These are phyloP conservation scores for Irpex sp. DNA, from an alignment of 1,284 basidiomycete genomes.

Conservation along the genomic window DNA sequence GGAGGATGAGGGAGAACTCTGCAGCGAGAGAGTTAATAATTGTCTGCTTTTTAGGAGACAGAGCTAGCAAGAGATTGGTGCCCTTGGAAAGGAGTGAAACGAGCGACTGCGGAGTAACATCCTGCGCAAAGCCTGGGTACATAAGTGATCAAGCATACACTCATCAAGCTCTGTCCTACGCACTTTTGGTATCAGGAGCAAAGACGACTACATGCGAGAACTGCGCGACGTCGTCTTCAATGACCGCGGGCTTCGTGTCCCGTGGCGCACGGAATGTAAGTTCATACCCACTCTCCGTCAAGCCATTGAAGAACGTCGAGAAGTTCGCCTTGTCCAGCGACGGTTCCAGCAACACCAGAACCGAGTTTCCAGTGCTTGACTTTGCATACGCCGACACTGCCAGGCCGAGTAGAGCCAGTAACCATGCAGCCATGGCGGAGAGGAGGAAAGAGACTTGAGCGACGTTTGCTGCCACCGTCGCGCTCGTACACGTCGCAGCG, in stretches of 20 bases:
- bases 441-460: conserved; percentile 3
- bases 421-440: conserved; percentile 15
- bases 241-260: conserved; percentile 60
- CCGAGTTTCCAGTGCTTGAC: conserved; percentile 80
- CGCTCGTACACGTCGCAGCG: conserved; percentile 16
- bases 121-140: conserved; percentile 59
- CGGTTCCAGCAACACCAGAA: conserved; percentile 82
- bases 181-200: conserved; percentile 80
- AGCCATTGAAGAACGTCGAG: conserved; percentile 76
- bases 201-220: conserved; percentile 86
- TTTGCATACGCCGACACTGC: conserved; percentile 46
- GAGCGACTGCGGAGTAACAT: conserved; percentile 83
- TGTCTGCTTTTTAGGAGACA: conserved; percentile 68
- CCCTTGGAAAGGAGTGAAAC: conserved; percentile 68
- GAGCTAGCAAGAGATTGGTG: conserved; percentile 83
- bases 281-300: conserved; percentile 75
- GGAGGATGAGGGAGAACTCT: conserved; percentile 75
- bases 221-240: conserved; percentile 67
- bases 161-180: conserved; percentile 18
- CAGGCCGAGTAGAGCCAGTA: conserved; percentile 28
- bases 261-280: conserved; percentile 82
- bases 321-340: conserved; percentile 63
- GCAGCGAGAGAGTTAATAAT: conserved; percentile 67
- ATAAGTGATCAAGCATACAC: conserved; percentile 7
- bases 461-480: background rate